Evolutionary conservation across 2,329 filamentous ascomycete species (phyloP).

Genomic region (Arachnomyces sp.): DNA sequence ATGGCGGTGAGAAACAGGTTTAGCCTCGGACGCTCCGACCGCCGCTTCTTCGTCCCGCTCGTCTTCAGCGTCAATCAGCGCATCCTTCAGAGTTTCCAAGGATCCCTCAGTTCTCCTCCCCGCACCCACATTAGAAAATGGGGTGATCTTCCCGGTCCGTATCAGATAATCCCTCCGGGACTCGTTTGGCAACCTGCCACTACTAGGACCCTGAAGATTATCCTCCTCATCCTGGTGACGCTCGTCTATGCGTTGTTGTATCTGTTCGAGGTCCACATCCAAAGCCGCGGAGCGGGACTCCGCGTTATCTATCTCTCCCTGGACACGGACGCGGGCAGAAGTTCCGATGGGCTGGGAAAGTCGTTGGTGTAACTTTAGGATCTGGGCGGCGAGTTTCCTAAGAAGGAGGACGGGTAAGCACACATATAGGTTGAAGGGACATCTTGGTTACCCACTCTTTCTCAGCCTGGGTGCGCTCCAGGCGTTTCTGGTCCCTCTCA

Average conservation of each 20-base stretch:
- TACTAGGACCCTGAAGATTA: constrained; percentile 36
- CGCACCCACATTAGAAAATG: constrained; percentile 72
- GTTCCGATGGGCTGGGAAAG: constrained; percentile 49
- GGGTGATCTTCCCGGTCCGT: constrained; percentile 93
- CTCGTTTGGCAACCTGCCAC: constrained; percentile 64
- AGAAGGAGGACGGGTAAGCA: too few species aligned
- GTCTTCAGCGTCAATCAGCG: constrained; percentile 74
- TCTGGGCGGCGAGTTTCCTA: constrained; percentile 58
- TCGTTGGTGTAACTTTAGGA: constrained; percentile 52
- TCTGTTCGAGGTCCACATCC: constrained; percentile 68
- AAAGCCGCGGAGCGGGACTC: constrained; percentile 58
- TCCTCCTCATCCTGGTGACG: constrained; percentile 54
- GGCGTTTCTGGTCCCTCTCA: constrained; percentile 55
- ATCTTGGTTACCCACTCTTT: constrained; percentile 35
- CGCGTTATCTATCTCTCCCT: constrained; percentile 56
- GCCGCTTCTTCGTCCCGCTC: constrained; percentile 48
- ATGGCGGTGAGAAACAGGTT: constrained; percentile 59
- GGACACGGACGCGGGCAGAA: constrained; percentile 38
- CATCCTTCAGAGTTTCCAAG: constrained; percentile 65
- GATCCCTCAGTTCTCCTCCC: constrained; percentile 48
- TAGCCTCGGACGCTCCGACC: constrained; percentile 31
- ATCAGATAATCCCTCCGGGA: constrained; percentile 84
- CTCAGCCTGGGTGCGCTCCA: constrained; percentile 50
- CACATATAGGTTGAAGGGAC: too few species aligned
- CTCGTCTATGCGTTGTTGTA: constrained; percentile 71